phyloP scores from a whole-genome alignment of 352 stramenopile species.

The Phytophthora citrophthora region DNA sequence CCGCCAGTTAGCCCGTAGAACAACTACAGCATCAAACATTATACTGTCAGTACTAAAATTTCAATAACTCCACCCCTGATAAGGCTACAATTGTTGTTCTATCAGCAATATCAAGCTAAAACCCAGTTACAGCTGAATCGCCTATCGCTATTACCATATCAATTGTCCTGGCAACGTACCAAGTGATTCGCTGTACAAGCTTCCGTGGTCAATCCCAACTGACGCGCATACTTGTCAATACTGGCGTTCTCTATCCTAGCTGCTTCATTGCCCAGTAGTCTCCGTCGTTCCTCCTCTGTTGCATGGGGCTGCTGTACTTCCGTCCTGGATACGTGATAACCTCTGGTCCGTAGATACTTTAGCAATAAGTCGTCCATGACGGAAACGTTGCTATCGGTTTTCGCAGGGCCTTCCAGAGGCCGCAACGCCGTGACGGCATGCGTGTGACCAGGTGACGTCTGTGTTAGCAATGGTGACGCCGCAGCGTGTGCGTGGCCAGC shows the following conservation, averaged over 20 bases:
- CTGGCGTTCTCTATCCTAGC: slow-evolving; percentile 33
- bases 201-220: slow-evolving; percentile 72
- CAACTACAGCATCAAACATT: slow-evolving; percentile 45
- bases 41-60: slow-evolving; percentile 22
- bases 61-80: not conserved
- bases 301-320: slow-evolving; percentile 5
- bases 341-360: slow-evolving; percentile 65
- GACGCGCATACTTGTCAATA: slow-evolving; percentile 66
- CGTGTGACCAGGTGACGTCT: slow-evolving; percentile 5
- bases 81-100: slow-evolving; percentile 8
- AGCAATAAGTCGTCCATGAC: slow-evolving; percentile 77
- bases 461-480: slow-evolving; percentile 5
- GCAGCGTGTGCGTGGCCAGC: slow-evolving; percentile 6
- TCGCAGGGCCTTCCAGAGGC: slow-evolving; percentile 10
- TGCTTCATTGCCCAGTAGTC: slow-evolving; percentile 38
- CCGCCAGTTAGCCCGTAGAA: slow-evolving; percentile 76
- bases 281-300: slow-evolving; percentile 37
- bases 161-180: slow-evolving; percentile 34
- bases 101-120: slow-evolving; percentile 3
- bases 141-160: not conserved
- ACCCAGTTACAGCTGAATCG: not conserved
- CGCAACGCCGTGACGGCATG: slow-evolving; percentile 10
- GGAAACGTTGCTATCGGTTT: slow-evolving; percentile 18
- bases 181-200: slow-evolving; percentile 81
- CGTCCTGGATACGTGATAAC: slow-evolving; percentile 54